Evolutionary conservation across 1,139 yeast genomes (phyloP).

Genomic region (Scheffersomyces cryptocercus): DNA sequence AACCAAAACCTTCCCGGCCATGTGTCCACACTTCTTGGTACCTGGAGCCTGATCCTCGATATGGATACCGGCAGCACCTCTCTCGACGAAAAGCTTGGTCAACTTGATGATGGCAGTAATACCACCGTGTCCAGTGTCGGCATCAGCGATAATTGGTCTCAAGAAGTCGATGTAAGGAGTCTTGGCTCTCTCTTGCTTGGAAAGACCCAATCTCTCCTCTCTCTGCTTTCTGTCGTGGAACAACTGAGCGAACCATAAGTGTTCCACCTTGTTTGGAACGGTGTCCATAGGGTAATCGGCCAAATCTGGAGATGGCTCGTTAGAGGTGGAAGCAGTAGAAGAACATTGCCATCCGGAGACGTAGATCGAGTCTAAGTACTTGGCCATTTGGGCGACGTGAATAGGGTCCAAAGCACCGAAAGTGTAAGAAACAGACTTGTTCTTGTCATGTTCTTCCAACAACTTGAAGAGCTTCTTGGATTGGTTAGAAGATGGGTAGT

Average conservation of each 20-base stretch:
- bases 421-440: slow-evolving; percentile 81
- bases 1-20: slow-evolving; percentile 98
- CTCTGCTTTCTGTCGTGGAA: slow-evolving; percentile 97
- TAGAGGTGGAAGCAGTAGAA: slow-evolving; percentile 94
- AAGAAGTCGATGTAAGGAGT: slow-evolving; percentile 73
- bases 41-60: slow-evolving; percentile 99
- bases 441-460: slow-evolving; percentile 68
- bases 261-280: slow-evolving; percentile 97
- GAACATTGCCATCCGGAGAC: slow-evolving; percentile 99
- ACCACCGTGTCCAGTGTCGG: slow-evolving; percentile 99
- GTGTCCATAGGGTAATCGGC: slow-evolving; percentile 99
- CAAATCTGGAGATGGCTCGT: slow-evolving; percentile 97
- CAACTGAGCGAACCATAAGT: slow-evolving; percentile 92
- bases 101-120: slow-evolving; percentile 92
- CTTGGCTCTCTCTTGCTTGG: slow-evolving; percentile 65
- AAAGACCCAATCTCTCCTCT: slow-evolving; percentile 69
- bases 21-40: slow-evolving; percentile 96
- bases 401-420: slow-evolving; percentile 97
- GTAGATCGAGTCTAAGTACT: slow-evolving; percentile 87
- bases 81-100: slow-evolving; percentile 94
- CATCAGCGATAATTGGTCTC: slow-evolving; percentile 96
- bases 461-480: slow-evolving; percentile 78
- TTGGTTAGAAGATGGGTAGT: slow-evolving; percentile 77
- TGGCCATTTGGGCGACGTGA: slow-evolving; percentile 95
- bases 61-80: slow-evolving; percentile 99